Evolutionary conservation across 2,329 filamentous ascomycete genomes (phyloP).

Genomic region (Chaetomium sp.): DNA sequence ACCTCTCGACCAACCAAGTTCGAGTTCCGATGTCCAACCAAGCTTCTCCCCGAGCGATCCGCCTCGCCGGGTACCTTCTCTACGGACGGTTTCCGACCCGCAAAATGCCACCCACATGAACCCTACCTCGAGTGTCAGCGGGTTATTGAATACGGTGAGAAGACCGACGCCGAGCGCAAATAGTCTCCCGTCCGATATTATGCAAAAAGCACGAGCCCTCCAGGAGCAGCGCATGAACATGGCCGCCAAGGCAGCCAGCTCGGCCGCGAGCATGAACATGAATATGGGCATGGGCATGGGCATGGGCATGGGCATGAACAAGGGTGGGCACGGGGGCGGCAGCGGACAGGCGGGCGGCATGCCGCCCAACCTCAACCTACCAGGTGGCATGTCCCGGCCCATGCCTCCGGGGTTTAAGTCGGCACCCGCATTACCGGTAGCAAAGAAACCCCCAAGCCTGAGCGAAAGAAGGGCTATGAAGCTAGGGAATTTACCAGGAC

Average conservation of each 20-base stretch:
- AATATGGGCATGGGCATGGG: slow-evolving; percentile 29
- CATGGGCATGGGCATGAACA: slow-evolving; percentile 6
- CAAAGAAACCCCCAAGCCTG: slow-evolving; percentile 56
- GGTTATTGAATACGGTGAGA: slow-evolving; percentile 69
- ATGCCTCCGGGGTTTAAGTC: slow-evolving; percentile 56
- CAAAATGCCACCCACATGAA: slow-evolving; percentile 63
- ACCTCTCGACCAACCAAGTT: slow-evolving; percentile 47
- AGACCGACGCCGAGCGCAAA: slow-evolving; percentile 51
- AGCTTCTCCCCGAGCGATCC: slow-evolving; percentile 37
- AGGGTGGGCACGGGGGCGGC: slow-evolving; percentile 20
- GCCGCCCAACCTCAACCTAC: slow-evolving; percentile 46
- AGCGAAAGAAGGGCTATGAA: slow-evolving; percentile 69
- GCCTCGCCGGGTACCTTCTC: slow-evolving; percentile 58
- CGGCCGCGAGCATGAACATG: slow-evolving; percentile 26
- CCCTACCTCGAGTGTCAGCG: slow-evolving; percentile 80
- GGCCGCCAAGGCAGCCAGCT: slow-evolving; percentile 31
- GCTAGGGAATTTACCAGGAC: slow-evolving; percentile 49
- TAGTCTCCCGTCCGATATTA: slow-evolving; percentile 45
- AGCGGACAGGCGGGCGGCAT: slow-evolving; percentile 44
- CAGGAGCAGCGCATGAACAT: slow-evolving; percentile 43
- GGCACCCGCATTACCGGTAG: slow-evolving; percentile 50
- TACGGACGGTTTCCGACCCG: slow-evolving; percentile 63
- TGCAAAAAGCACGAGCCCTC: slow-evolving; percentile 44
- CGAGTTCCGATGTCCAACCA: slow-evolving; percentile 36
- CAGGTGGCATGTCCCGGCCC: slow-evolving; percentile 49